phyloP scores from a whole-genome alignment of 305 asterid species.

The Euphrasia arctica region DNA sequence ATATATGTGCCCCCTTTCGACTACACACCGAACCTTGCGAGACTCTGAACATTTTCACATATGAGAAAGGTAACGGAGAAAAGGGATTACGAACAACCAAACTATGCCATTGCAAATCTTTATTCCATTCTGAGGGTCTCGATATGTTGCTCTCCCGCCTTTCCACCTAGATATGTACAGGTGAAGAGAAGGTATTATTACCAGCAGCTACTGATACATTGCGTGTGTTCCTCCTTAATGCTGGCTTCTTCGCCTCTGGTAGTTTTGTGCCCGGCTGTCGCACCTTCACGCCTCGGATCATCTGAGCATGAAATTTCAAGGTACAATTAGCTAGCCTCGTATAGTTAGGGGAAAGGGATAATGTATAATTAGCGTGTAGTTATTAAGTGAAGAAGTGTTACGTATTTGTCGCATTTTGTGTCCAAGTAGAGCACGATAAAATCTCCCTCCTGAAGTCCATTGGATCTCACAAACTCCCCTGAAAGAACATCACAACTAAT shows the following conservation, averaged over 20 bases:
- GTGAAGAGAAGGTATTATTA: conserved; percentile 36
- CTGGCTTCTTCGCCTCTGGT: conserved; percentile 64
- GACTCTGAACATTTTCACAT: background rate
- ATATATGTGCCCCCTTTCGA: conserved; percentile 1
- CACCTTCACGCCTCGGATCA: conserved; percentile 95
- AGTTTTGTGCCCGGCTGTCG: conserved; percentile 57
- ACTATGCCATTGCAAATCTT: background rate
- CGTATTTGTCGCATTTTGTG: conserved; percentile 89
- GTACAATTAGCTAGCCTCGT: background rate
- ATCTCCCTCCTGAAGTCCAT: conserved; percentile 97
- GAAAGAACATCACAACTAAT: background rate
- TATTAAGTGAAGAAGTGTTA: conserved; percentile 27
- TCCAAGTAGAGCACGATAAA: conserved; percentile 91
- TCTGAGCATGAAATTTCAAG: conserved; percentile 34
- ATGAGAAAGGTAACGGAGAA: background rate
- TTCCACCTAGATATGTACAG: conserved; percentile 35
- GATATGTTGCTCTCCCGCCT: background rate
- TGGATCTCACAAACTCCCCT: conserved; percentile 82
- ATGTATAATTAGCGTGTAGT: background rate
- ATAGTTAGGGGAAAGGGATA: background rate
- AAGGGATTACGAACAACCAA: background rate
- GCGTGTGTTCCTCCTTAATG: conserved; percentile 46
- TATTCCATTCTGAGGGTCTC: background rate
- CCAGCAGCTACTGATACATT: conserved; percentile 30
- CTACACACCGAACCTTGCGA: background rate